Evolutionary conservation across 78 protist genomes (phyloP).

Genomic region (Speleostelium caveatum): DNA sequence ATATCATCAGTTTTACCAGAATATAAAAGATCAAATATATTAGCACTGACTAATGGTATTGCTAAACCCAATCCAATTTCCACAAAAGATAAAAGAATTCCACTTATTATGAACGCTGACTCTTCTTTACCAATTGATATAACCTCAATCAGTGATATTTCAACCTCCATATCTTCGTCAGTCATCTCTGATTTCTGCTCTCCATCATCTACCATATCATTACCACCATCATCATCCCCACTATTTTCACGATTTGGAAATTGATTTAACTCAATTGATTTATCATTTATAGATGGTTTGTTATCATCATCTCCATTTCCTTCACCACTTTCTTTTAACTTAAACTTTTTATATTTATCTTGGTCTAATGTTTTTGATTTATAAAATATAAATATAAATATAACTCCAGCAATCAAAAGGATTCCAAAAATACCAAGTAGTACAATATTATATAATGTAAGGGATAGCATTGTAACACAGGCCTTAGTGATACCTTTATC

Average conservation of each 20-base stretch:
- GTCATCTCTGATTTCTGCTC: background rate
- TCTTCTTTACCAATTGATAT: constrained; percentile 59
- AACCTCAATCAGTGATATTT: constrained; percentile 30
- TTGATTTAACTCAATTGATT: background rate
- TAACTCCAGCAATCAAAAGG: background rate
- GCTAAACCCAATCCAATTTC: constrained; percentile 53
- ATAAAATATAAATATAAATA: constrained; percentile 9
- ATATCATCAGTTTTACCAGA: constrained; percentile 18
- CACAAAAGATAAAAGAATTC: constrained; percentile 35
- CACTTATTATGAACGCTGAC: background rate
- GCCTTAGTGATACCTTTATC: constrained; percentile 53
- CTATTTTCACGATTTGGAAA: constrained; percentile 1
- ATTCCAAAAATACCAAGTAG: constrained; percentile 32
- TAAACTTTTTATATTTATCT: constrained; percentile 15
- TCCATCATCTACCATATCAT: background rate
- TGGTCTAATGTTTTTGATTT: constrained; percentile 45
- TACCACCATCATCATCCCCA: background rate
- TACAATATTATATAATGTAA: constrained; percentile 45
- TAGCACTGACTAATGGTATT: constrained; percentile 57
- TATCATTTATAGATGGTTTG: background rate
- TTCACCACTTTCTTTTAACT: constrained; percentile 4
- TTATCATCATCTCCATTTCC: background rate
- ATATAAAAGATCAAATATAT: constrained; percentile 39
- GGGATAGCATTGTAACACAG: constrained; percentile 16
- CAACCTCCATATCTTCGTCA: constrained; percentile 12